Conservation (phyloP, 2,329 filamentous ascomycete genomes). For the Colletotrichum sp. region DNA sequence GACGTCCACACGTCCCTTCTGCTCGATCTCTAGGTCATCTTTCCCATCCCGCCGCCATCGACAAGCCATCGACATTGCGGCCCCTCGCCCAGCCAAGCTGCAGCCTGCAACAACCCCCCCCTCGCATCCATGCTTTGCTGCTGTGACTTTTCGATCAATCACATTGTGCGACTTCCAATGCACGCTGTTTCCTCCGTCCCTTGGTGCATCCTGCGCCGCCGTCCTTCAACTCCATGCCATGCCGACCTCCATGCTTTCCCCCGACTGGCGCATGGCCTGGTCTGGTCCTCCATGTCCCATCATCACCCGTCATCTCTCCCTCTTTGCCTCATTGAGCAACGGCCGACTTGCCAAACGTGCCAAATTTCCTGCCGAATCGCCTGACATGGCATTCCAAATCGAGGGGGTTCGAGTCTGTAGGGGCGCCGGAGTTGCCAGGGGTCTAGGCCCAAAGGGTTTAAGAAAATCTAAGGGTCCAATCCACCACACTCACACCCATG, state of each 20-base stretch:
- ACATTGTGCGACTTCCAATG: neutral
- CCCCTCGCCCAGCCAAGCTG: neutral
- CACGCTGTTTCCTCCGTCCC: neutral
- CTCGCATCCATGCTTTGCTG: neutral
- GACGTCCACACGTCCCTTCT: neutral
- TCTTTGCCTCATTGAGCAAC: neutral
- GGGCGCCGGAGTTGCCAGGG: neutral
- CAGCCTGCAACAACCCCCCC: neutral
- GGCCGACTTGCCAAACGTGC: neutral
- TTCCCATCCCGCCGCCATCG: conserved; percentile 14
- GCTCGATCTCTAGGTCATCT: conserved; percentile 11
- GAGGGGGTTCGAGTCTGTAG: neutral
- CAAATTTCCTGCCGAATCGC: neutral
- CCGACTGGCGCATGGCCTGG: neutral
- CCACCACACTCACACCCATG: neutral
- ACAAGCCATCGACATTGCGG: neutral
- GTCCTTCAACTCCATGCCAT: neutral
- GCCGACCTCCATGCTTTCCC: neutral
- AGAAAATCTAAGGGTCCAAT: conserved; percentile 17
- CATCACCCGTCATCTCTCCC: neutral
- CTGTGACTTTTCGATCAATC: neutral
- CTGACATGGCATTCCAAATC: conserved; percentile 2
- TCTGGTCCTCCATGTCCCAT: neutral
- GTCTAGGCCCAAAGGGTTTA: neutral
- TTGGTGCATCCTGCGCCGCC: neutral